phyloP scores from a whole-genome alignment of 371 early-diverging fungal genomes.

The Mucor racemosus region DNA sequence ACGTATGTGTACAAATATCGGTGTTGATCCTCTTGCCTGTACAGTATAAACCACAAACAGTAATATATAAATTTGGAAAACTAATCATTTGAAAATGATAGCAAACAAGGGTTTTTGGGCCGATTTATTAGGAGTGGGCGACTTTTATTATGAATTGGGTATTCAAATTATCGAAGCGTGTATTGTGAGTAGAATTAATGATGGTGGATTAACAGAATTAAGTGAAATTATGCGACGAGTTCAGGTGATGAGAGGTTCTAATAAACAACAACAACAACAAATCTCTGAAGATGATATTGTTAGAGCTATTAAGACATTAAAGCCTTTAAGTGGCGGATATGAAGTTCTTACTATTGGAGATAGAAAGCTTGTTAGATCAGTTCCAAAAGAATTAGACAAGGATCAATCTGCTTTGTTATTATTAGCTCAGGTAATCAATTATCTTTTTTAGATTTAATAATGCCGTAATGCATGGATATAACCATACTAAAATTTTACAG shows the following conservation, averaged over 20 bases:
- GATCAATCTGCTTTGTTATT: conserved; percentile 76
- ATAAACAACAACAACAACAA: conserved; percentile 18
- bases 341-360: conserved; percentile 78
- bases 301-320: conserved; percentile 82
- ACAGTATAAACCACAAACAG: conserved; percentile 27
- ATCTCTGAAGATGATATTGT: conserved; percentile 77
- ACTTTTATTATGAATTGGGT: conserved; percentile 96
- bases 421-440: conserved; percentile 64
- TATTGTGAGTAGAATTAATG: conserved; percentile 77
- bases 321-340: conserved; percentile 88
- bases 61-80: not conserved
- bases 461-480: not conserved
- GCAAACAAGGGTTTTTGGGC: conserved; percentile 96
- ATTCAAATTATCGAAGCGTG: conserved; percentile 93
- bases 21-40: conserved; percentile 96
- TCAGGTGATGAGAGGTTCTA: conserved; percentile 60
- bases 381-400: conserved; percentile 87
- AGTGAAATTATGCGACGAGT: conserved; percentile 75
- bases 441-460: not conserved
- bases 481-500: conserved; percentile 24
- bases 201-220: conserved; percentile 92
- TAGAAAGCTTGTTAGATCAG: conserved; percentile 83
- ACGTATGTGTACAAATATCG: conserved; percentile 90
- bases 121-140: conserved; percentile 93
- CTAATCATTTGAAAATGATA: conserved; percentile 24